Evolutionary conservation across 352 stramenopile species (phyloP), one percentile per base, ranked within the genome.

Genomic region (Globisporangium acanthophoron): DNA sequence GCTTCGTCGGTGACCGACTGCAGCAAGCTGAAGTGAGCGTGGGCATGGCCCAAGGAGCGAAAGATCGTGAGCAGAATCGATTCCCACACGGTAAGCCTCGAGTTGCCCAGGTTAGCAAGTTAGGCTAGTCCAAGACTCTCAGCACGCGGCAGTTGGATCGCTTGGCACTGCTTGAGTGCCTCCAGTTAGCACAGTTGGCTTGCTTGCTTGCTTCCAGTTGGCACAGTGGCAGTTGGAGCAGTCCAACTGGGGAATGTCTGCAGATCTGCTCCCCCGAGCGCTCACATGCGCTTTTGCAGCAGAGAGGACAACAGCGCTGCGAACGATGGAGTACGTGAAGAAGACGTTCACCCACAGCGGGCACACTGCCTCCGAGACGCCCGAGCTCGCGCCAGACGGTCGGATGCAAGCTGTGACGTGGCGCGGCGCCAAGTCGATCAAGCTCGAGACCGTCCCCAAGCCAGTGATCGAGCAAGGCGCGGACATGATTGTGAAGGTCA

Each of bases 401-500:
- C 29, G 64, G 54, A 90, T 90, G 80, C 76, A 80, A 49, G 80
- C 80, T 11, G 60, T 88, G 9, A 59, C 75, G 52, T 90, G 73
- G 70, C 73, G 73, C 21, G 76, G 80, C 21, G 58, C 52, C 61
- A 87, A 85, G 66, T 58, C 56, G 8, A 56, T 88, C 46, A 76
- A 76, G 46, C 45, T 88, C 53, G 73, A 85, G 51, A 61, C 78
- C 46, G 71, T 88, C 48, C 52, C 71, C 21, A 80, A 81, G 59
- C 80, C 78, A 55, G 76, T 80, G 64, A 71, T 88, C 49, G 52
- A 84, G 64, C 64, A 81, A 48, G 59, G 64, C 24, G 59, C 66
- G 8, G 80, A 90, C 41, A 62, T 83, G 45, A 71, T 90, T 46
- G 71, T 90, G 43, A 78, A 80, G 61, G 76, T 90, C 21, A 87